Conservation (phyloP, 352 stramenopile genomes). For the Phytophthora citrophthora region DNA sequence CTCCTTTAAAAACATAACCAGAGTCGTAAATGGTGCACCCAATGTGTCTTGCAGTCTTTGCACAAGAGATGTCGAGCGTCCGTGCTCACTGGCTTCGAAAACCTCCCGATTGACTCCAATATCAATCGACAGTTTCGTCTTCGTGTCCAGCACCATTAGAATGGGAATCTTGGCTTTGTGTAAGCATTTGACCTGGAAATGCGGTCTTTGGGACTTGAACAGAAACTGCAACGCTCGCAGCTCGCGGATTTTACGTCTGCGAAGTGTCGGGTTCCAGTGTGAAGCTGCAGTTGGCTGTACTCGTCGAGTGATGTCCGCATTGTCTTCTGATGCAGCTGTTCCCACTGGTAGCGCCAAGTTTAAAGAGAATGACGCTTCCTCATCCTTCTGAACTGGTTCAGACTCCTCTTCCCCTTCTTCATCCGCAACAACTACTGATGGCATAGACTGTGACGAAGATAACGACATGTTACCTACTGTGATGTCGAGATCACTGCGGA, state of each 20-base stretch:
- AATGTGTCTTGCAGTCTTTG: slow-evolving; percentile 49
- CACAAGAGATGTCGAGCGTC: slow-evolving; percentile 67
- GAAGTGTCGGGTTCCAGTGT: slow-evolving; percentile 75
- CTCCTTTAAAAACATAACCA: slow-evolving; percentile 79
- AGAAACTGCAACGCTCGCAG: slow-evolving; percentile 65
- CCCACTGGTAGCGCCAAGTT: slow-evolving; percentile 54
- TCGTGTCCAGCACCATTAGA: slow-evolving; percentile 65
- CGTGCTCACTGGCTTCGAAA: slow-evolving; percentile 67
- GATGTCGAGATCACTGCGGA: slow-evolving; percentile 79
- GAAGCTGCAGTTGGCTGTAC: slow-evolving; percentile 49
- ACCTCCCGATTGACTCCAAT: slow-evolving; percentile 68
- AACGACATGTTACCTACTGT: slow-evolving; percentile 63
- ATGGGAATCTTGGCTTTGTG: slow-evolving; percentile 81
- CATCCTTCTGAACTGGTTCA: slow-evolving; percentile 23
- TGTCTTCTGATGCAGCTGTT: slow-evolving; percentile 21
- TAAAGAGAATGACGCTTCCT: slow-evolving; percentile 63
- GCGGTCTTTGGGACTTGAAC: slow-evolving; percentile 50
- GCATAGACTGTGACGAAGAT: slow-evolving; percentile 17
- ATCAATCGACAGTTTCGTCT: slow-evolving; percentile 63
- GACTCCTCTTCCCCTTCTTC: slow-evolving; percentile 25
- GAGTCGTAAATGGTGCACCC: slow-evolving; percentile 50
- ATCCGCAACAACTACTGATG: slow-evolving; percentile 13
- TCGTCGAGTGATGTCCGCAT: slow-evolving; percentile 36
- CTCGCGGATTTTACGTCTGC: slow-evolving; percentile 60
- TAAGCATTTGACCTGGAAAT: slow-evolving; percentile 69